Conservation (phyloP, 257 asterid species). For the Nemophila menziesii region DNA sequence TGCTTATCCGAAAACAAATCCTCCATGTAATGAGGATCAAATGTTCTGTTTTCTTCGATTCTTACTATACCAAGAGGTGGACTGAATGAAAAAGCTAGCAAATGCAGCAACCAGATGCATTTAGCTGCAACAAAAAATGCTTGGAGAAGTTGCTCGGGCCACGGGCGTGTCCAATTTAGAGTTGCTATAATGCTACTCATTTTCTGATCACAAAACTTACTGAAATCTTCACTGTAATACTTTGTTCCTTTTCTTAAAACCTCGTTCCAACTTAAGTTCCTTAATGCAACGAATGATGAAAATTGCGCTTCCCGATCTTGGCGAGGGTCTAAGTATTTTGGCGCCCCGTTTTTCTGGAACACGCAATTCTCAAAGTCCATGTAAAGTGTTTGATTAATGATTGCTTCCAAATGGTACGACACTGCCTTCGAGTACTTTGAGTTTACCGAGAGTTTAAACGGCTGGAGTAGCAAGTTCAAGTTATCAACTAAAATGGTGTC, state of each 20-base stretch:
- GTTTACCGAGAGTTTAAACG: constrained; percentile 41
- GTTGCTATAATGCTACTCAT: constrained; percentile 55
- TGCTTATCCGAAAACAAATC: constrained; percentile 51
- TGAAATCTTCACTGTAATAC: constrained; percentile 79
- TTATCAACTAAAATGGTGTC: constrained; percentile 38
- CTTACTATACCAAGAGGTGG: constrained; percentile 47
- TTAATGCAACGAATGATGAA: constrained; percentile 54
- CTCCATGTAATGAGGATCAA: constrained; percentile 67
- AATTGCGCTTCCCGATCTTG: constrained; percentile 56
- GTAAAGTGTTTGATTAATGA: constrained; percentile 66
- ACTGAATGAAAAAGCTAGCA: constrained; percentile 71
- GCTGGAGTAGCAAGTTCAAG: constrained; percentile 51
- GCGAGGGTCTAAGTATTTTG: constrained; percentile 51
- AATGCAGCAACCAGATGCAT: constrained; percentile 88
- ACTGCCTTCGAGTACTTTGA: constrained; percentile 52
- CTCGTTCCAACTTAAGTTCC: constrained; percentile 84
- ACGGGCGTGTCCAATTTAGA: constrained; percentile 70
- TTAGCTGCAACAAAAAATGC: constrained; percentile 85
- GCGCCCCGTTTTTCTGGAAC: constrained; percentile 60
- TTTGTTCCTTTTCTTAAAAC: constrained; percentile 81
- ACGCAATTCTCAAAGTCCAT: constrained; percentile 78
- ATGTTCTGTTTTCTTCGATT: constrained; percentile 47
- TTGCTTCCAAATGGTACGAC: constrained; percentile 63
- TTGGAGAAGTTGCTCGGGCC: constrained; percentile 92
- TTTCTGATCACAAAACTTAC: constrained; percentile 83